Percentiles rank a stretch among this genome's conserved stretches.
phyloP scores from a whole-genome alignment of 768 basidiomycete genomes.

The Exidia glandulosa region DNA sequence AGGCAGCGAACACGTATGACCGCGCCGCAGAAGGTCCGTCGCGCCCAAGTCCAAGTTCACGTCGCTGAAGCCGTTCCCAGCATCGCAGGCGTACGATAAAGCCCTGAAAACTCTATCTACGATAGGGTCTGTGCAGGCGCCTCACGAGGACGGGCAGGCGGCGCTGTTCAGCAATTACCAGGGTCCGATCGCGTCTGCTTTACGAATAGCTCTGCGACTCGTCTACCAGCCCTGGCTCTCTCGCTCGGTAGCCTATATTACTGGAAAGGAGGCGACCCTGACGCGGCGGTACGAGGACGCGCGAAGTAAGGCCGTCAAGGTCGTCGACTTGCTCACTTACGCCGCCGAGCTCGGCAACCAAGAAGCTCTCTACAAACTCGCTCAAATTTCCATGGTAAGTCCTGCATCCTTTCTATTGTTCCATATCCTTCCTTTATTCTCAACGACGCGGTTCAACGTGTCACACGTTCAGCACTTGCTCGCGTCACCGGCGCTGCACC shows the following conservation, averaged over 20 bases:
- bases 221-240: constrained; percentile 48
- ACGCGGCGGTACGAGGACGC: constrained; percentile 38
- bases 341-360: constrained; percentile 67
- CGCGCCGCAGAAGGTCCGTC: neutral
- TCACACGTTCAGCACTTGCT: neutral
- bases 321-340: constrained; percentile 68
- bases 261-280: constrained; percentile 27
- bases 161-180: constrained; percentile 57
- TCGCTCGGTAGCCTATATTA: constrained; percentile 28
- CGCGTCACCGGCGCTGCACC: neutral
- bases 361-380: constrained; percentile 63
- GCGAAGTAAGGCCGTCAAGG: constrained; percentile 64
- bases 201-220: constrained; percentile 59
- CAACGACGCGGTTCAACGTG: too few relatives aligned
- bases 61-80: constrained; percentile 22
- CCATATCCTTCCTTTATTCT: too few relatives aligned
- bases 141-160: constrained; percentile 44
- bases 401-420: too few relatives aligned
- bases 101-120: constrained; percentile 57
- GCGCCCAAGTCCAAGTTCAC: neutral
- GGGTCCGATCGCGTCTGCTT: constrained; percentile 51
- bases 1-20: neutral
- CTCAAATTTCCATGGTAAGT: constrained; percentile 55
- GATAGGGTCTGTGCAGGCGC: constrained; percentile 48
- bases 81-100: constrained; percentile 64